Evolutionary conservation across 1,139 yeast species (phyloP).

Genomic region (Taphrina deformans): DNA sequence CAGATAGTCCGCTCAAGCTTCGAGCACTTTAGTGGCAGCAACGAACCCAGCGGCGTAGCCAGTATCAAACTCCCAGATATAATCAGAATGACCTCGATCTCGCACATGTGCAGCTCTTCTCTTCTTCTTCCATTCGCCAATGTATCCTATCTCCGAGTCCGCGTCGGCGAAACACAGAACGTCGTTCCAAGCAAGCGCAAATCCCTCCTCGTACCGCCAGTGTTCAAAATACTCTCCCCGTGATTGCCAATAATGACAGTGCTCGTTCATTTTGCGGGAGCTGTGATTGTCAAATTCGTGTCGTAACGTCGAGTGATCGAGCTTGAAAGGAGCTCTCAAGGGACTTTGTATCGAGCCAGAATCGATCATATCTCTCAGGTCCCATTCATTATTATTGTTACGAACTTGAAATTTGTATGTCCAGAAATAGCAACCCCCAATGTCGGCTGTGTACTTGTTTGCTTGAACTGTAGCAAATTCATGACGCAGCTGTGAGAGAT

Average conservation of each 20-base stretch:
- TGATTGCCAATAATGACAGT: conserved; percentile 57
- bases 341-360: conserved; percentile 61
- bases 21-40: not conserved
- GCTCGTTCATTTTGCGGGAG: not conserved
- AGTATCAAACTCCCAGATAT: conserved; percentile 84
- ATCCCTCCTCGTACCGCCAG: conserved; percentile 77
- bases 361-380: conserved; percentile 73
- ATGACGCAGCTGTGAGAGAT: conserved; percentile 52
- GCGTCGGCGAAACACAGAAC: conserved; percentile 63
- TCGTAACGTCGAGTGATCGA: conserved; percentile 7
- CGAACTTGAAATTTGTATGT: conserved; percentile 83
- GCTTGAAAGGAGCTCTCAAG: conserved; percentile 43
- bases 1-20: too few relatives aligned
- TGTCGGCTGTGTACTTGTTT: conserved; percentile 51
- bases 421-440: conserved; percentile 83
- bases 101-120: conserved; percentile 60
- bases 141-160: conserved; percentile 72
- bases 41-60: conserved; percentile 51
- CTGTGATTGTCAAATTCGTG: conserved; percentile 46
- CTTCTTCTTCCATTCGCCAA: conserved; percentile 62
- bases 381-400: conserved; percentile 64
- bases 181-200: conserved; percentile 72
- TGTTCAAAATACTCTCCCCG: conserved; percentile 68
- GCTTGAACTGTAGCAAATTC: conserved; percentile 50
- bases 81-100: conserved; percentile 57